Conservation (phyloP, 1,284 basidiomycete species). For the Gymnopus androsaceus region DNA sequence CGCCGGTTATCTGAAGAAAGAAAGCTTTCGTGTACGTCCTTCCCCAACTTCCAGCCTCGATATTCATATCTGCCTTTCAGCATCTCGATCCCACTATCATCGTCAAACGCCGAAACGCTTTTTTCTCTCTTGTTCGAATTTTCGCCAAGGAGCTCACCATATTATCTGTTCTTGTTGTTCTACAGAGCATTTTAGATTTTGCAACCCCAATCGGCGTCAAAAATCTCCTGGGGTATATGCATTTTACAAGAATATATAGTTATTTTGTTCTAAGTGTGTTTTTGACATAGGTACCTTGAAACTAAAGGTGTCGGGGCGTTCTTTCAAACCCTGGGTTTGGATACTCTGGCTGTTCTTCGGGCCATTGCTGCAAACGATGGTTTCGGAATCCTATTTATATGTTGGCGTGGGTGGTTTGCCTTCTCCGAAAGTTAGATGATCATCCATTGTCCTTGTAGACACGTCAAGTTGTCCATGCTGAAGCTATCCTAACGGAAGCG, state of each 20-base stretch:
- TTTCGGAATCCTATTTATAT: conserved; percentile 52
- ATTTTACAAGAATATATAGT: not conserved
- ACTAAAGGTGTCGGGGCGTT: conserved; percentile 35
- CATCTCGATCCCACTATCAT: conserved; percentile 3
- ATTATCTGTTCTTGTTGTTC: conserved; percentile 10
- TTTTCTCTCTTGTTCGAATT: conserved; percentile 23
- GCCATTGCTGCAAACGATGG: conserved; percentile 32
- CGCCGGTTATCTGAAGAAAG: conserved; percentile 26
- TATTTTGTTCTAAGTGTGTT: not conserved
- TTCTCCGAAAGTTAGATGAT: not conserved
- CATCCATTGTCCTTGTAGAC: conserved; percentile 27
- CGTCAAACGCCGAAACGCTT: conserved; percentile 28
- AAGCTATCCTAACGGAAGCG: conserved; percentile 69
- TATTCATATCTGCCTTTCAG: conserved; percentile 14
- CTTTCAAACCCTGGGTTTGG: conserved; percentile 50
- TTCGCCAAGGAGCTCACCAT: conserved; percentile 39
- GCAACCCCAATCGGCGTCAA: conserved; percentile 44
- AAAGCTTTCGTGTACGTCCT: conserved; percentile 35
- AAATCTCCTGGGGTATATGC: conserved; percentile 24
- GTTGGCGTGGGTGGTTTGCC: conserved; percentile 35
- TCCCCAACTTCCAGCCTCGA: conserved; percentile 27
- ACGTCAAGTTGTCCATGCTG: conserved; percentile 51
- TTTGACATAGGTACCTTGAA: conserved; percentile 42
- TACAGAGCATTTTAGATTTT: conserved; percentile 23
- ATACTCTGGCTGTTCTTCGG: conserved; percentile 36